Percentiles rank a stretch among this genome's conserved stretches.
Evolutionary conservation across 2,329 filamentous ascomycete genomes (phyloP).

Genomic region (Blastomyces percursus): DNA sequence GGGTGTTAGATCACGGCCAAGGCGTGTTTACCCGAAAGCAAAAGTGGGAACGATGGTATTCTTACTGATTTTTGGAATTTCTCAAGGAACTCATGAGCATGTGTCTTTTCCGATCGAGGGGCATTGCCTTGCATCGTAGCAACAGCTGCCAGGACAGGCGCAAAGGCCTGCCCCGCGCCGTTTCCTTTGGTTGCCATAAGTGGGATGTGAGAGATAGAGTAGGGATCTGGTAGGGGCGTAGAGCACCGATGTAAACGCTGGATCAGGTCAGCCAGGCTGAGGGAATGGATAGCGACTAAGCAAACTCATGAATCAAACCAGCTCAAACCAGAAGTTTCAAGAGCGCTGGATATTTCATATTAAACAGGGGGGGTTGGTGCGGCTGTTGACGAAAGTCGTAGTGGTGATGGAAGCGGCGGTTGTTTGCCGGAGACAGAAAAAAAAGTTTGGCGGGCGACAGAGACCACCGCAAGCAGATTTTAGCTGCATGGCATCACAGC

Average conservation of each 20-base stretch:
- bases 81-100: slow-evolving; percentile 83
- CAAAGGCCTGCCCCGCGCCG: slow-evolving; percentile 57
- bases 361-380: not conserved
- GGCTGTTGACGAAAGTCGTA: not conserved
- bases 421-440: not conserved
- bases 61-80: slow-evolving; percentile 95
- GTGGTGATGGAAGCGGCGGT: not conserved
- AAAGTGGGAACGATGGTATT: not conserved
- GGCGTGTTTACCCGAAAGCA: slow-evolving; percentile 6
- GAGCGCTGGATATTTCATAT: not conserved
- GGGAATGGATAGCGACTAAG: not conserved
- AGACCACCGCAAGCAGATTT: not conserved
- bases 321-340: not conserved
- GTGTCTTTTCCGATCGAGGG: slow-evolving; percentile 71
- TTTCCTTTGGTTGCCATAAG: slow-evolving; percentile 59
- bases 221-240: not conserved
- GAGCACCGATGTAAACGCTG: not conserved
- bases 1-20: slow-evolving; percentile 12
- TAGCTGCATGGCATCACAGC: not conserved
- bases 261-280: slow-evolving; percentile 3
- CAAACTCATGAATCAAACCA: slow-evolving; percentile 1
- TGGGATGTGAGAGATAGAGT: slow-evolving; percentile 17
- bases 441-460: not conserved
- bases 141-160: slow-evolving; percentile 77
- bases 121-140: slow-evolving; percentile 80